phyloP scores from a whole-genome alignment of 2,329 filamentous ascomycete species.

The Lecanicillium sp. region DNA sequence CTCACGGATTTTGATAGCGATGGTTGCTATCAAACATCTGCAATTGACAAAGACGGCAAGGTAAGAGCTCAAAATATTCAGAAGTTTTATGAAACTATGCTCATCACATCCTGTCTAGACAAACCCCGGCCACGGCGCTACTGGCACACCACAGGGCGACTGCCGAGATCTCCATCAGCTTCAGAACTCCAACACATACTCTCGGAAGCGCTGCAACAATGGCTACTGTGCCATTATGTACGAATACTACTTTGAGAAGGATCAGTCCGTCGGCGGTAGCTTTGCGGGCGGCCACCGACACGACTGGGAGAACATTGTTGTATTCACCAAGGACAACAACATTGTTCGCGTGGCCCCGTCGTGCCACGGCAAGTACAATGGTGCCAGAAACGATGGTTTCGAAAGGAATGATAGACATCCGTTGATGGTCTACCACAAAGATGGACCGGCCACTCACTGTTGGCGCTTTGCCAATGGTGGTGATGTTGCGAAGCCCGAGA shows the following conservation, averaged over 20 bases:
- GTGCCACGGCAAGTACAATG: slow-evolving; percentile 17
- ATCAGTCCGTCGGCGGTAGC: slow-evolving; percentile 24
- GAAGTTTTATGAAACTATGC: no score
- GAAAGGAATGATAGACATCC: slow-evolving; percentile 14
- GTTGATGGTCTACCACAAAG: slow-evolving; percentile 22
- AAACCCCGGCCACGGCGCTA: slow-evolving; percentile 18
- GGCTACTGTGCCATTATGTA: slow-evolving; percentile 24
- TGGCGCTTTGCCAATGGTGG: slow-evolving; percentile 21
- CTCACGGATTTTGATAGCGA: slow-evolving; percentile 31
- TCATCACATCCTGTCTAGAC: slow-evolving; percentile 12
- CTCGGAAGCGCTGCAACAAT: slow-evolving; percentile 24
- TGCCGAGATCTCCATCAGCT: slow-evolving; percentile 23
- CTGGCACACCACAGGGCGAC: slow-evolving; percentile 19
- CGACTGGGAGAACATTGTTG: slow-evolving; percentile 33
- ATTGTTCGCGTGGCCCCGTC: slow-evolving; percentile 21
- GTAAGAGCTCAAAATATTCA: slow-evolving; percentile 3
- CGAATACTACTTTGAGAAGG: slow-evolving; percentile 36
- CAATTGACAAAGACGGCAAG: slow-evolving; percentile 28
- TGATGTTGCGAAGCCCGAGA: slow-evolving; percentile 17
- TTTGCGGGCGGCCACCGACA: slow-evolving; percentile 28
- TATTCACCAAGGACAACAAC: slow-evolving; percentile 20
- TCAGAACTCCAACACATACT: slow-evolving; percentile 23
- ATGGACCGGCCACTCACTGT: slow-evolving; percentile 19
- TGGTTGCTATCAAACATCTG: slow-evolving; percentile 39
- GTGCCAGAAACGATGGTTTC: slow-evolving; percentile 16